A percentile compares a stretch with the other conserved stretches of the same genome.
These are phyloP conservation scores for Diaporthe ampelina DNA, from an alignment of 2,329 filamentous ascomycete species.

Conservation along the genomic window DNA sequence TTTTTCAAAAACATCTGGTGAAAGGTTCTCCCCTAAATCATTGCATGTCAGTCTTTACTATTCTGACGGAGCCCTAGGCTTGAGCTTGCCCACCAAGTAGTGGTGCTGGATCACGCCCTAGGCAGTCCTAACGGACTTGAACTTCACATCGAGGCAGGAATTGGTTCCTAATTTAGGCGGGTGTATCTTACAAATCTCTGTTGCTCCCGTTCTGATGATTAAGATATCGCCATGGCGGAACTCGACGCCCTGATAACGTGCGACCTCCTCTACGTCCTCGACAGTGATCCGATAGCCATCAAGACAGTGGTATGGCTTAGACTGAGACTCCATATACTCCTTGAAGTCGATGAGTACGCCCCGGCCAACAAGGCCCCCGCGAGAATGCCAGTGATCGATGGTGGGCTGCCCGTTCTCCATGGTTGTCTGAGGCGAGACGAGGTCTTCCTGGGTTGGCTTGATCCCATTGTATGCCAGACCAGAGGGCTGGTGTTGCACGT, in stretches of 20 bases:
- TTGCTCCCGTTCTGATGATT: slow-evolving; percentile 55
- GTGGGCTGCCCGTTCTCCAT: slow-evolving; percentile 54
- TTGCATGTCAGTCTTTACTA: neutral
- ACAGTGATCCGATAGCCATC: slow-evolving; percentile 41
- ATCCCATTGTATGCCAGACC: slow-evolving; percentile 64
- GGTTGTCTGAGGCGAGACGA: slow-evolving; percentile 48
- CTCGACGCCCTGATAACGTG: slow-evolving; percentile 50
- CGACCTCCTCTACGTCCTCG: slow-evolving; percentile 51
- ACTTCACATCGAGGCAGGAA: no score
- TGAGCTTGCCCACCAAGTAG: neutral
- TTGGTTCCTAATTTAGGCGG: no score
- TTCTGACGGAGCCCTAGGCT: neutral
- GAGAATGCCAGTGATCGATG: slow-evolving; percentile 49
- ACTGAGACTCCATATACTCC: slow-evolving; percentile 40
- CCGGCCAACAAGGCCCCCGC: slow-evolving; percentile 58
- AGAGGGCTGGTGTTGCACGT: no score
- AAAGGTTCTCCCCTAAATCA: slow-evolving; percentile 54
- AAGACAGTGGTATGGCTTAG: slow-evolving; percentile 29
- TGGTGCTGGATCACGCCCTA: neutral
- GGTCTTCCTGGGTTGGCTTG: slow-evolving; percentile 52
- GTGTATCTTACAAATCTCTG: slow-evolving; percentile 43
- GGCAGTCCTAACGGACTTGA: no score
- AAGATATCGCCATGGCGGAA: slow-evolving; percentile 56
- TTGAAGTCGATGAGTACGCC: slow-evolving; percentile 62
- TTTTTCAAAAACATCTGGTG: slow-evolving; percentile 52